Conservation (phyloP, 306 rosid species). For the Hippophae tibetana region DNA sequence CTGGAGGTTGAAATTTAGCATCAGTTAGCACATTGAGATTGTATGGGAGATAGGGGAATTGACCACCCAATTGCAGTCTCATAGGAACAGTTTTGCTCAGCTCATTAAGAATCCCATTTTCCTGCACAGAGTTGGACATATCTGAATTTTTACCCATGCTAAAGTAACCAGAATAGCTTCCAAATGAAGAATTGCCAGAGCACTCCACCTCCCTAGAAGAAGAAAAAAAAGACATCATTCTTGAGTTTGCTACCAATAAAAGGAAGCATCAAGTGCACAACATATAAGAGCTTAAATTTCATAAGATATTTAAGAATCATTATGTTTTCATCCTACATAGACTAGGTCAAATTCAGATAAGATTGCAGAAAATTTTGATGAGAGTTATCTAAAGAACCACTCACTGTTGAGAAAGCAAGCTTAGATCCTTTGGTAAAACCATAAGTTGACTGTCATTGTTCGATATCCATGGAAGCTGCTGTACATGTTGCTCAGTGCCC, state of each 20-base stretch:
- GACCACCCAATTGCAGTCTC: slow-evolving; percentile 49
- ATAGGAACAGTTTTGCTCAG: slow-evolving; percentile 35
- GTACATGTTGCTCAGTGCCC: slow-evolving; percentile 62
- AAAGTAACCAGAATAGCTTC: slow-evolving; percentile 40
- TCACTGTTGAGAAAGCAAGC: slow-evolving; percentile 58
- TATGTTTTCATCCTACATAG: no score
- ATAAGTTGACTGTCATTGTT: slow-evolving; percentile 37
- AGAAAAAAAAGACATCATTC: neutral
- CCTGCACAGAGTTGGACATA: slow-evolving; percentile 42
- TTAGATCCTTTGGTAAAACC: slow-evolving; percentile 54
- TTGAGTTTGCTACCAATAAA: neutral
- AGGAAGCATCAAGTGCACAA: no score
- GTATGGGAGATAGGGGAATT: slow-evolving; percentile 64
- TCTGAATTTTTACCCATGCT: slow-evolving; percentile 39
- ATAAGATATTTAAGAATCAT: no score
- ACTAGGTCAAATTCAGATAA: no score
- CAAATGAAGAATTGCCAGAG: slow-evolving; percentile 13
- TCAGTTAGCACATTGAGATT: slow-evolving; percentile 47
- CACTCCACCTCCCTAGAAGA: slow-evolving; percentile 59
- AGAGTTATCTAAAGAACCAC: neutral
- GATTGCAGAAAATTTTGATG: no score
- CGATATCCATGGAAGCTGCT: slow-evolving; percentile 60
- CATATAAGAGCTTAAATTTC: neutral
- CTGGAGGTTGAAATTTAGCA: slow-evolving; percentile 45
- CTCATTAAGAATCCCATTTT: slow-evolving; percentile 31